phyloP scores from a whole-genome alignment of 2,329 filamentous ascomycete species.

The Aspergillus niger region DNA sequence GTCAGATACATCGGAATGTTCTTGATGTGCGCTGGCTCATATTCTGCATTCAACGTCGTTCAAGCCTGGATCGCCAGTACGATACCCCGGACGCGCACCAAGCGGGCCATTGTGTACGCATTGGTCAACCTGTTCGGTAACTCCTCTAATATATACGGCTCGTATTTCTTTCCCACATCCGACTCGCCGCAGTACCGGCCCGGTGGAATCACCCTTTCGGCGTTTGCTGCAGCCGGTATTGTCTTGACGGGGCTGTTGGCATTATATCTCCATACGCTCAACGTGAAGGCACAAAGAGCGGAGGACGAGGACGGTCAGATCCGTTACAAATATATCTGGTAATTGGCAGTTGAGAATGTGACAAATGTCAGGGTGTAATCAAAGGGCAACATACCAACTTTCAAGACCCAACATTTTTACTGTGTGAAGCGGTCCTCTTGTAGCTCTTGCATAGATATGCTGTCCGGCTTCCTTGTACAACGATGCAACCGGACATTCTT shows the following conservation, averaged over 20 bases:
- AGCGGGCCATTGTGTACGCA: slow-evolving; percentile 24
- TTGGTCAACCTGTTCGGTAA: slow-evolving; percentile 25
- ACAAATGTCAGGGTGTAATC: neutral
- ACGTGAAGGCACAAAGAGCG: slow-evolving; percentile 6
- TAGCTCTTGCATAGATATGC: too few species aligned
- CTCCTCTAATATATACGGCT: slow-evolving; percentile 25
- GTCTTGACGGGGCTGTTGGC: slow-evolving; percentile 11
- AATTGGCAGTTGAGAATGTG: neutral
- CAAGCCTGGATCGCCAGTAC: slow-evolving; percentile 27
- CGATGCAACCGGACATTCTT: too few species aligned
- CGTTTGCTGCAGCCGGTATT: slow-evolving; percentile 20
- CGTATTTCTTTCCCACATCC: slow-evolving; percentile 23
- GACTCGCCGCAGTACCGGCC: slow-evolving; percentile 20
- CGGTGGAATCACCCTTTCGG: slow-evolving; percentile 21
- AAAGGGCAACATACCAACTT: neutral
- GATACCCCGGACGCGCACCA: slow-evolving; percentile 24
- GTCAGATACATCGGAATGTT: slow-evolving; percentile 24
- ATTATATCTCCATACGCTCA: slow-evolving; percentile 11
- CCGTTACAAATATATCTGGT: slow-evolving; percentile 17
- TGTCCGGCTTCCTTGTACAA: too few species aligned
- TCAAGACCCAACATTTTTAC: too few species aligned
- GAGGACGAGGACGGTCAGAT: slow-evolving; percentile 14
- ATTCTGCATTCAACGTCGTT: slow-evolving; percentile 25
- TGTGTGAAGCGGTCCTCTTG: too few species aligned
- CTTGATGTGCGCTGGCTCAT: slow-evolving; percentile 24